Base-by-base conservation (phyloP, 768 basidiomycete species). In the Terana coerulea region DNA sequence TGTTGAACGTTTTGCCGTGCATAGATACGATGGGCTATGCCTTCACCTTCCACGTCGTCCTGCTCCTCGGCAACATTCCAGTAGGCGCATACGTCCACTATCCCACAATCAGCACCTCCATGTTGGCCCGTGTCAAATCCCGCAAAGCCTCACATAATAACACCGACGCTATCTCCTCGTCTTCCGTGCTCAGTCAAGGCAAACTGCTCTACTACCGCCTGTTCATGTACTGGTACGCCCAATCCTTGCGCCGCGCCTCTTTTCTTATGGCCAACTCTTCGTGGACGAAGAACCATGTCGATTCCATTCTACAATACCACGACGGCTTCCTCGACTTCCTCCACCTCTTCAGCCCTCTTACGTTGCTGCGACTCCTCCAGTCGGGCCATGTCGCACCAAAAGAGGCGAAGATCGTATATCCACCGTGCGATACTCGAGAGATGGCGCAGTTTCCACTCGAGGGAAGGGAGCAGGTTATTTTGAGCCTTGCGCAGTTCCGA, bases 21-120 rank as follows among this genome's bases (percentile, higher is more conserved):
- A 9, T 6, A 97, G 95, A 99, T 65, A 92, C 94, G 0, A 98
- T 98, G 95, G 97, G 97, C 25, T 97, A 94, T 60, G 93, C 94
- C 0, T 98, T 98, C 64, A 91, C 92, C 1, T 93, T 91, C 66
- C 91, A 86, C 15, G 71, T 88, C 26, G 84, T 94, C 7, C 69
- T 79, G 0, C 68, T 81, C 46, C 61, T 95, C 1, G 76, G 80
- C 14, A 64, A 73, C 14, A 75, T 91, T 34, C 84, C 89, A 2
- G 77, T 95, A 21, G 93, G 88, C 8, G 88, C 93, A 25, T 99
- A 98, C 60, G 82, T 93, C 9, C 97, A 99, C 67, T 99, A 97
- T 63, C 97, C 97, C 1, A 97, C 91, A 6, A 95, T 99, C 64
- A 93, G 91, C 63, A 88, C 87, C 7, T 85, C 93, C 58, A 98